Conservation (phyloP, 2,329 filamentous ascomycete genomes). For the Fusarium sp. region DNA sequence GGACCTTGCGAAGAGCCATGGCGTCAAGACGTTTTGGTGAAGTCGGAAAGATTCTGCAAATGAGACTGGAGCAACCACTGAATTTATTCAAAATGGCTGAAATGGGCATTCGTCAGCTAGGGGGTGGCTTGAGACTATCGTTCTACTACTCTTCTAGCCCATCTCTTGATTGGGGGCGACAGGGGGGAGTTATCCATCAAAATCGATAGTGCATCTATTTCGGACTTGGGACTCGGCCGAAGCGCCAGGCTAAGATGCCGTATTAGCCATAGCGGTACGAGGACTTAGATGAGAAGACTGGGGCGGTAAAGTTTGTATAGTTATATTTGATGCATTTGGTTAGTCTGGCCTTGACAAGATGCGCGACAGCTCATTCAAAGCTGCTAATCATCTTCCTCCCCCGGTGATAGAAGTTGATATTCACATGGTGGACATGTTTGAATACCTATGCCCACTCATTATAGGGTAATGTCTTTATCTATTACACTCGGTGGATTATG, state of each 20-base stretch:
- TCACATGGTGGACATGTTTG: no score
- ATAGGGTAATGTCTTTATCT: no score
- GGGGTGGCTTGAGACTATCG: background rate
- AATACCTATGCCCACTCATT: no score
- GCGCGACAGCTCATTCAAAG: background rate
- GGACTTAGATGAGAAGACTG: background rate
- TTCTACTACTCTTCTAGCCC: background rate
- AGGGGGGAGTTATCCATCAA: background rate
- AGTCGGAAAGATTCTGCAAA: background rate
- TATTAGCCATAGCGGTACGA: background rate
- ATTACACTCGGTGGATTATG: no score
- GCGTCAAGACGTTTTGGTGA: background rate
- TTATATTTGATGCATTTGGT: background rate
- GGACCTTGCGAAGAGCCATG: background rate
- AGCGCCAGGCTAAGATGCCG: background rate
- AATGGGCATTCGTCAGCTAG: background rate
- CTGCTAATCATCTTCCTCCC: no score
- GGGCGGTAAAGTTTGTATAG: no score
- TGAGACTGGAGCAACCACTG: background rate
- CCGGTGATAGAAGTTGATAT: no score
- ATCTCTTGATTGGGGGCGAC: background rate
- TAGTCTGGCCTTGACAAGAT: background rate
- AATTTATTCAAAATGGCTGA: background rate
- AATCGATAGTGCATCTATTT: background rate
- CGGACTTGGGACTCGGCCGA: background rate